phyloP scores from a whole-genome alignment of 208 protist genomes.

The Trypanosoma boissoni region DNA sequence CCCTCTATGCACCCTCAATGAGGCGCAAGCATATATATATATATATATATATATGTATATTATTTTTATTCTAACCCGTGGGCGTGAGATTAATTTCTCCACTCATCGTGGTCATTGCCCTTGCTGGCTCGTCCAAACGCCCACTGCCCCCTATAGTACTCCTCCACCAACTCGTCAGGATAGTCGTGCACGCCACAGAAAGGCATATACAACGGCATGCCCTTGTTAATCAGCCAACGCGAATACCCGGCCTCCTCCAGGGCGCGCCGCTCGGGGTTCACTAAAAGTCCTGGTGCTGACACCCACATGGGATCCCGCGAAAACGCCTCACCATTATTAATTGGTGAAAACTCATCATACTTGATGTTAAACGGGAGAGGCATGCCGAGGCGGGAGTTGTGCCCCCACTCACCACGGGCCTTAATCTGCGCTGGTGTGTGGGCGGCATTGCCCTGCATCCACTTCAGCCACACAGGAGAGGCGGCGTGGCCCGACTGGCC shows the following conservation, averaged over 20 bases:
- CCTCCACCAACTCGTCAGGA: slow-evolving; percentile 86
- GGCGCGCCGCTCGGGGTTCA: slow-evolving; percentile 74
- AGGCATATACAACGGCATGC: slow-evolving; percentile 83
- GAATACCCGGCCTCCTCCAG: slow-evolving; percentile 86
- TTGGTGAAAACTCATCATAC: slow-evolving; percentile 69
- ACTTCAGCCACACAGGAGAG: slow-evolving; percentile 82
- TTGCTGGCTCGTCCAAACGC: slow-evolving; percentile 81
- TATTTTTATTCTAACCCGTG: too few species aligned
- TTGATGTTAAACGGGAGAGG: slow-evolving; percentile 86
- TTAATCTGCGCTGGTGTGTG: slow-evolving; percentile 86
- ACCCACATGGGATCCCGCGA: slow-evolving; percentile 86
- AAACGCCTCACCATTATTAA: slow-evolving; percentile 63
- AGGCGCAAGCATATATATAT: slow-evolving; percentile 10
- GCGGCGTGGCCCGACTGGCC: slow-evolving; percentile 65
- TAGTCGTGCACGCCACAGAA: slow-evolving; percentile 88
- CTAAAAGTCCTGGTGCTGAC: slow-evolving; percentile 50
- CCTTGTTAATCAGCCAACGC: slow-evolving; percentile 81
- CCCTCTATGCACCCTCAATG: not conserved
- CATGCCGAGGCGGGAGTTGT: slow-evolving; percentile 80
- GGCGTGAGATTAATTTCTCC: slow-evolving; percentile 70
- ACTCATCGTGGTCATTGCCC: slow-evolving; percentile 90
- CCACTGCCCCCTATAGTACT: slow-evolving; percentile 90
- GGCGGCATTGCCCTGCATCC: slow-evolving; percentile 72
- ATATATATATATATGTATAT: slow-evolving; percentile 17
- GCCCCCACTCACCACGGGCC: slow-evolving; percentile 85